phyloP scores from a whole-genome alignment of 495 filamentous ascomycete genomes.

The Penicillium bialowiezense region DNA sequence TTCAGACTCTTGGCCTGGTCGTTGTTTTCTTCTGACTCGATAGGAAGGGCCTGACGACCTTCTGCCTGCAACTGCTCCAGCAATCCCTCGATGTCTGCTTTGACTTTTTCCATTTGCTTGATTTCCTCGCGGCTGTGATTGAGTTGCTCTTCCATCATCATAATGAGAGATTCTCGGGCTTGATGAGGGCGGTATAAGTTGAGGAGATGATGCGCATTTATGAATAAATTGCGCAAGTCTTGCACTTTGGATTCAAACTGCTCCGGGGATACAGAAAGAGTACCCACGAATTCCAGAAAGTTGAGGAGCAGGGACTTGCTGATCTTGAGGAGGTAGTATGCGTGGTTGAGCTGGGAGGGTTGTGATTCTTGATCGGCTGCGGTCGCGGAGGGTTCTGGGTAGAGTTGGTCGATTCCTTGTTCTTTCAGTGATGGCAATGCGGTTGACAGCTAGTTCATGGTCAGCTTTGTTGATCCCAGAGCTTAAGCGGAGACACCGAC shows the following conservation, averaged over 20 bases:
- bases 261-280: conserved; percentile 62
- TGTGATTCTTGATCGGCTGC: conserved; percentile 29
- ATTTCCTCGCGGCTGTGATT: conserved; percentile 74
- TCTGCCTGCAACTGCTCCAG: conserved; percentile 61
- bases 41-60: conserved; percentile 19
- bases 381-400: conserved; percentile 46
- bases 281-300: conserved; percentile 75
- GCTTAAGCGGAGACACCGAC: conserved; percentile 36
- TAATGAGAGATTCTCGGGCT: conserved; percentile 82
- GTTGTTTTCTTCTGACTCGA: conserved; percentile 1
- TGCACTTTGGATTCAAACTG: conserved; percentile 62
- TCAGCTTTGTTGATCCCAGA: not conserved
- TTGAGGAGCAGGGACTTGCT: conserved; percentile 80
- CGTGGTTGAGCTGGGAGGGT: conserved; percentile 57
- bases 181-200: conserved; percentile 97
- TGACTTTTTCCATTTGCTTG: conserved; percentile 66
- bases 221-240: conserved; percentile 73
- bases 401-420: conserved; percentile 67
- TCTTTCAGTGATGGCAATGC: conserved; percentile 65
- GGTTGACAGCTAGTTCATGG: conserved; percentile 47
- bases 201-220: conserved; percentile 86
- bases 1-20: conserved; percentile 4
- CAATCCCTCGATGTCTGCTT: conserved; percentile 66
- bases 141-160: conserved; percentile 89
- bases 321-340: conserved; percentile 71